Base-by-base conservation (phyloP, 1,139 yeast genomes). In the Yamadazyma sp. region DNA sequence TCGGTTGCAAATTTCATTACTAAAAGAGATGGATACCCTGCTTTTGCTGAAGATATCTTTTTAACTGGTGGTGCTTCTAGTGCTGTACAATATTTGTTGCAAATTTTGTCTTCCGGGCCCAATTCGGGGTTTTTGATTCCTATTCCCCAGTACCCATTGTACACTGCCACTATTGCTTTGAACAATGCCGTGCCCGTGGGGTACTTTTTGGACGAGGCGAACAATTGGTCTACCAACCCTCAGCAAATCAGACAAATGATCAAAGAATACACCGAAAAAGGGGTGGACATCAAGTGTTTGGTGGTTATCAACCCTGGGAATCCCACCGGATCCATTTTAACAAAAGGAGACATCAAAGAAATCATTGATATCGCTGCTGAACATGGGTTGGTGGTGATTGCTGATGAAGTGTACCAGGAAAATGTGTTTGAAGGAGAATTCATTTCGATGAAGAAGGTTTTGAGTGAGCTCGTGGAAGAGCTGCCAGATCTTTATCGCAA, bases 401-500 rank as follows among this genome's bases (percentile, higher is more conserved):
- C 98, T n/a, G 98, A 94, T 67, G 98, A 92, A 64, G 98, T 92
- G 24, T 92, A 92, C 67, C 98, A 92, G 64, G 94, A 86, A 53
- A 92, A 92, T 57, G 76, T 92, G 13, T 89, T 85, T 64, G 70
- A 73, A 33, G 86, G 87, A 15, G 62, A 77, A 50, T 80, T 80
- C 49, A 66, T 78, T 31, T 84, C 92, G 1, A 74, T 82, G 63
- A 82, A 82, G 57, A 79, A 80, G 50, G 83, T 85, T 6, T 67
- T 89, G 50, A 65, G 82, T 39, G 76, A 80, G 44, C 64, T 89
- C 50, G 81, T 82, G 45, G 64, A 64, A 37, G 59, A 71, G 27
- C 61, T 75, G 45, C 78, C 79, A 11, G 74, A 76, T 15, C 56
- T 63, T 39, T 90, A 80, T 59, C 74, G 75, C 41, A 71, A 80